Base-by-base conservation (phyloP, 495 filamentous ascomycete genomes). In the Umbilicaria muhlenbergii region DNA sequence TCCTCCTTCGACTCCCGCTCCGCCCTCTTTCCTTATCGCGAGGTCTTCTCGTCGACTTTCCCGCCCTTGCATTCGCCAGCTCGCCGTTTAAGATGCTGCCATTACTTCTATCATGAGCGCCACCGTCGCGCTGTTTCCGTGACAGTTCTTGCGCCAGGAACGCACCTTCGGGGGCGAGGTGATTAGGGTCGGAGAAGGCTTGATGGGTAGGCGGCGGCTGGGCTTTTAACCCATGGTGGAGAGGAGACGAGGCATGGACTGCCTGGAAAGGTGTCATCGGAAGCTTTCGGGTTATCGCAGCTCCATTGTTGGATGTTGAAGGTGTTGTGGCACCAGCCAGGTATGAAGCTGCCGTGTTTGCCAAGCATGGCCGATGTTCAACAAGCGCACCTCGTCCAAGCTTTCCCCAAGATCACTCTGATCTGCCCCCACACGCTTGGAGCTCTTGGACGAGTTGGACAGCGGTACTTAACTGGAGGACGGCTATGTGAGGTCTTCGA, bases 101-200 rank as follows among this genome's bases (percentile, higher is more conserved):
- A 13, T 44, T 48, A 3, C 35, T 28, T 14, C 12, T 14, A 6
- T 15, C 11, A 11, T 24, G 18, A 34, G 32, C 34, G 5, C 14
- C 11, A 33, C 45, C 43, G 37, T 64, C 15, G 63, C 60, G 66
- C 37, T 70, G 70, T 14, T 70, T 70, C 33, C 73, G 66, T 2
- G 74, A 72, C 12, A 77, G 69, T 0, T 74, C 71, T 4, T 66
- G 54, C 16, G 75, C 63, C 54, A 73, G 75, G 60, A 83, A 83
- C 39, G 85, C 85, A 75, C 92, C 84, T 60, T 88, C 83, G 28
- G 86, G 86, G 13, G 83, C 75, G 15, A 93, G 74, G 41, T 74
- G 78, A 41, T 63, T 65, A n/a, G 72, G 66, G 51, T 70, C 56
- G 50, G 74, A 53, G 52, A 73, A 58, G 56, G 60, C 52, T 59